Conservation (phyloP, 208 protist genomes). For the Leishmania turanica region DNA sequence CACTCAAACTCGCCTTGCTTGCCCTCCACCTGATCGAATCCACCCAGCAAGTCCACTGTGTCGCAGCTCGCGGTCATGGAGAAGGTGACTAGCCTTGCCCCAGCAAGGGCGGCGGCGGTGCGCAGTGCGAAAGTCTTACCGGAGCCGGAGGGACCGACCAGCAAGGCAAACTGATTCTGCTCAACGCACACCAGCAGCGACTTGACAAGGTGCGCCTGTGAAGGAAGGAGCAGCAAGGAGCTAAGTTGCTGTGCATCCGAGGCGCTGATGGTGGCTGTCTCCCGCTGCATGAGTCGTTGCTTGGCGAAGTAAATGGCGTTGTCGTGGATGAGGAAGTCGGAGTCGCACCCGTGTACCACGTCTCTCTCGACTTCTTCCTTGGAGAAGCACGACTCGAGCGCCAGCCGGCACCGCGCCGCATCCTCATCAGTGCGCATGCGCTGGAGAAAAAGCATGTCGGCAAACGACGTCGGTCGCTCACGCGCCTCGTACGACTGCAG, state of each 20-base stretch:
- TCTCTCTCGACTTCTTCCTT: constrained; percentile 21
- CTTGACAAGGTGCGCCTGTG: constrained; percentile 70
- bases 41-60: constrained; percentile 99
- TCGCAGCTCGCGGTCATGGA: constrained; percentile 98
- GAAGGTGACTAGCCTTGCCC: constrained; percentile 95
- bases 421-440: constrained; percentile 88
- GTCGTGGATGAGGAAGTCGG: constrained; percentile 72
- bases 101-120: constrained; percentile 92
- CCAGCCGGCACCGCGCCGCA: constrained; percentile 34
- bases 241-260: constrained; percentile 20
- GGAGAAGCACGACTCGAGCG: constrained; percentile 60
- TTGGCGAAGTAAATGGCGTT: constrained; percentile 64
- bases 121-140: constrained; percentile 98
- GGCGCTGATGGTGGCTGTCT: constrained; percentile 11
- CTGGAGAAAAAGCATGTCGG: constrained; percentile 86
- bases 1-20: constrained; percentile 98
- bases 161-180: constrained; percentile 95
- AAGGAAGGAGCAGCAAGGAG: constrained; percentile 70
- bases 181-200: constrained; percentile 90
- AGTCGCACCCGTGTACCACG: constrained; percentile 36
- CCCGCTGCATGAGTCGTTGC: constrained; percentile 30
- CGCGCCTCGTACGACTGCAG: constrained; percentile 62
- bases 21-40: constrained; percentile 99
- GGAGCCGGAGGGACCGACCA: constrained; percentile 94
- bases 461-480: constrained; percentile 54